phyloP scores from a whole-genome alignment of 192 early-diverging fungal species.

The Phlyctochytrium bullatum region DNA sequence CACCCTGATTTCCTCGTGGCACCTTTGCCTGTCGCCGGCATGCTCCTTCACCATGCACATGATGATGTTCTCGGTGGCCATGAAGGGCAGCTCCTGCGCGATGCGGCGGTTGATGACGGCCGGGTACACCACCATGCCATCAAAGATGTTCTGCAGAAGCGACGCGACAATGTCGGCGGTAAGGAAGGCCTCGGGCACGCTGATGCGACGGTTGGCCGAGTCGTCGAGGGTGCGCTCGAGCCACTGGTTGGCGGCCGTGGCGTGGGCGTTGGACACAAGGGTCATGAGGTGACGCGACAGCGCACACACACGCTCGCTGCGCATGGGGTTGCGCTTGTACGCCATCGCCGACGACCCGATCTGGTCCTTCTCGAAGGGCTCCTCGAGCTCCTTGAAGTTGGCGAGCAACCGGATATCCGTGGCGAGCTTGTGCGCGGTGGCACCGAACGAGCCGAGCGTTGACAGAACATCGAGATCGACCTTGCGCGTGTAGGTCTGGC shows the following conservation, averaged over 20 bases:
- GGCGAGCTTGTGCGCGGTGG: slow-evolving; percentile 94
- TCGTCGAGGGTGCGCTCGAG: slow-evolving; percentile 98
- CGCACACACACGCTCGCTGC: slow-evolving; percentile 95
- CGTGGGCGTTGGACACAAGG: slow-evolving; percentile 78
- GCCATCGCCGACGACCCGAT: slow-evolving; percentile 99
- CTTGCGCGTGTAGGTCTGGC: slow-evolving; percentile 98
- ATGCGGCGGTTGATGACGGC: slow-evolving; percentile 90
- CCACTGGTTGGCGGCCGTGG: slow-evolving; percentile 94
- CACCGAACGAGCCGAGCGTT: slow-evolving; percentile 87
- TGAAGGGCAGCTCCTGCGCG: slow-evolving; percentile 93
- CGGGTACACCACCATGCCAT: slow-evolving; percentile 97
- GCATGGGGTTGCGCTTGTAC: slow-evolving; percentile 99
- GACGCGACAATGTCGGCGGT: slow-evolving; percentile 96
- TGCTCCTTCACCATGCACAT: slow-evolving; percentile 95
- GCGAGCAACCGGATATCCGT: slow-evolving; percentile 95
- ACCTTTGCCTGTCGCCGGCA: slow-evolving; percentile 91
- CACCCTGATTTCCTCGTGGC: slow-evolving; percentile 97
- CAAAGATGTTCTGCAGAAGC: slow-evolving; percentile 92
- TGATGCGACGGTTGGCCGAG: slow-evolving; percentile 92
- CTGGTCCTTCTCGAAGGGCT: slow-evolving; percentile 99
- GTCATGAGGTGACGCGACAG: slow-evolving; percentile 93
- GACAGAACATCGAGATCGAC: slow-evolving; percentile 91
- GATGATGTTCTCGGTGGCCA: slow-evolving; percentile 99
- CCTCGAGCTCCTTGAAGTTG: slow-evolving; percentile 96
- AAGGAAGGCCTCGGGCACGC: slow-evolving; percentile 94